Evolutionary conservation across 495 filamentous ascomycete species (phyloP), one percentile per base, ranked within the genome.

Genomic region (Aspergillus nanangensis): DNA sequence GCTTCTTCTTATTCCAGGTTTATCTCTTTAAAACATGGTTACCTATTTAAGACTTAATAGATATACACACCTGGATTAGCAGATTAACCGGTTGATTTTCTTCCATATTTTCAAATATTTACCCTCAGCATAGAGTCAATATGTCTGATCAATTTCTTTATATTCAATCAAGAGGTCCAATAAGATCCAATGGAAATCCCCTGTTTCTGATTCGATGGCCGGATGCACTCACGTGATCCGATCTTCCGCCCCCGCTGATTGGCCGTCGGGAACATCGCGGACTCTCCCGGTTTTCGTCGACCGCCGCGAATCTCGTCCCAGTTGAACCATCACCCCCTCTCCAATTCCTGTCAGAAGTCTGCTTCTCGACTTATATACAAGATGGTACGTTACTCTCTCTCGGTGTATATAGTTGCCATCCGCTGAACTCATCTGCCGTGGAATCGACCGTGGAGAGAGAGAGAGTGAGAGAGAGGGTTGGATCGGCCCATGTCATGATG

Each of bases 271-370:
- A 50, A 50, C 53, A 21, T 52, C 53, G 46, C 57, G 58, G 58
- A 57, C 50, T 37, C 55, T 60, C 59, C 66, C 66, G 67, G 62
- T 69, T 69, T 68, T 69, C 59, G 57, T 65, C 63, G 56, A 62
- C 53, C 45, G 46, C 48, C 45, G 47, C 50, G 51, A 58, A 44
- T 44, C 34, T 43, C 38, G 34, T 45, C 43, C 38, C 29, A 44
- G 35, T 56, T 56, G 41, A 49, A 50, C 57, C 44, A 46, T 53
- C 60, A 56, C 54, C 43, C 32, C 41, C 52, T 55, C 52, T 38
- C 55, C 58, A 53, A 55, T 54, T 39, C 41, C 35, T 45, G 31
- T 32, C n/a, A n/a, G n/a, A 25, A 35, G 41, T 31, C 33, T 48
- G 24, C 48, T 38, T 47, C 41, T 43, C 41, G 42, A 36, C 35